Evolutionary conservation across 768 basidiomycete genomes (phyloP), one percentile per base, ranked within the genome.

Genomic region (Podaxis pistillaris): DNA sequence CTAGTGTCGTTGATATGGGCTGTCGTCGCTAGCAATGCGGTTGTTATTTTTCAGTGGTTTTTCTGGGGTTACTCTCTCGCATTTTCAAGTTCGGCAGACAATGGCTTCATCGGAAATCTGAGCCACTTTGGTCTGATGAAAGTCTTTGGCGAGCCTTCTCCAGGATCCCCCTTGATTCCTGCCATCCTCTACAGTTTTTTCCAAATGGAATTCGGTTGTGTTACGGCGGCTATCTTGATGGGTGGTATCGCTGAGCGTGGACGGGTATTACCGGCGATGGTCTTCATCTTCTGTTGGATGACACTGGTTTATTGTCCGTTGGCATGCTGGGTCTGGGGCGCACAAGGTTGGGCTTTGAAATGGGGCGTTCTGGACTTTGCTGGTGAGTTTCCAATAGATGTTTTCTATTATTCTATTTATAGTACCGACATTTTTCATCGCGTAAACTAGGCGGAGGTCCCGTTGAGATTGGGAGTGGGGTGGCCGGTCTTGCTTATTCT

Each of bases 341-440:
- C 76, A 0, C 86, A 89, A 63, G 94, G 94, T 1, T 97, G 94
- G 94, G 89, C 83, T 6, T 89, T 87, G 73, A 86, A 84, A 67
- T 91, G 86, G 82, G 94, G 94, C 15, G 90, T 91, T 28, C 79
- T 93, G 52, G 93, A 96, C 73, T 97, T 91, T 71, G 93, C 94
- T 59, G 93, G 93, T 82, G 70, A 69, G 78, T 68, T 22, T 53
- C 69, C 52, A 37, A n/a, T 56, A 6, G 15, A 26, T 61, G 36
- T 28, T 50, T 58, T 60, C 12, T 17, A 63, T 64, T 64, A 44
- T 63, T 57, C 28, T 53, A 60, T 52, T 60, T 46, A 49, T 62
- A 50, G 55, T n/a, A 37, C 54, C 22, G 17, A n/a, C 38, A 40
- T 37, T 28, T 38, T 56, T 50, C 37, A n/a, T 36, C n/a, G 44